phyloP scores from a whole-genome alignment of 495 filamentous ascomycete genomes.

The Xylaria venustula region DNA sequence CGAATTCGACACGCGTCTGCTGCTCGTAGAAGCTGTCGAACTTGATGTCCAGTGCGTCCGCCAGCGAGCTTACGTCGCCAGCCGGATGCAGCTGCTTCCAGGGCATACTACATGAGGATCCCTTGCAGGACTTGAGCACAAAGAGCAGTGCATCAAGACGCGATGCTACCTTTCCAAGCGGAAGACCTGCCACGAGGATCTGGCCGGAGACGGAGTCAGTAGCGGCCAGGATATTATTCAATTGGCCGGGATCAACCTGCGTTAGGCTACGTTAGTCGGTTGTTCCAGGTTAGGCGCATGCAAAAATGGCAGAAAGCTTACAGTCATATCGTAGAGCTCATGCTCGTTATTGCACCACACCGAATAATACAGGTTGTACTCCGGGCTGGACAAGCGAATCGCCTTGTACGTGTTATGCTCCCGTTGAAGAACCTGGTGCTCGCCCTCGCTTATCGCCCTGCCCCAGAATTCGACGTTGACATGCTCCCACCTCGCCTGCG shows the following conservation, averaged over 20 bases:
- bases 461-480: slow-evolving; percentile 65
- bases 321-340: slow-evolving; percentile 58
- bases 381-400: slow-evolving; percentile 46
- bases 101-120: slow-evolving; percentile 48
- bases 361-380: slow-evolving; percentile 58
- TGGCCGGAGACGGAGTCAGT: not conserved
- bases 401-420: slow-evolving; percentile 59
- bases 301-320: slow-evolving; percentile 25
- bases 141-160: slow-evolving; percentile 59
- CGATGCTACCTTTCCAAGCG: slow-evolving; percentile 33
- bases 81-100: slow-evolving; percentile 56
- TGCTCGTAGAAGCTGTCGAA: slow-evolving; percentile 54
- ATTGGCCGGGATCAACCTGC: slow-evolving; percentile 56
- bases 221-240: slow-evolving; percentile 50
- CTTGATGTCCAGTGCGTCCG: slow-evolving; percentile 37
- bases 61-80: slow-evolving; percentile 30
- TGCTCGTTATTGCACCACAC: slow-evolving; percentile 64
- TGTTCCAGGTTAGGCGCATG: too few species aligned
- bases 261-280: not conserved
- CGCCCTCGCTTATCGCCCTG: slow-evolving; percentile 44
- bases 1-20: slow-evolving; percentile 41
- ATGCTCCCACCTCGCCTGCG: slow-evolving; percentile 47
- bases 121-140: slow-evolving; percentile 59
- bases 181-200: slow-evolving; percentile 31
- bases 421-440: slow-evolving; percentile 18